A percentile compares a stretch with the other conserved stretches of the same genome.
Conservation (phyloP, 495 filamentous ascomycete species). For the Cairneyella variabilis region DNA sequence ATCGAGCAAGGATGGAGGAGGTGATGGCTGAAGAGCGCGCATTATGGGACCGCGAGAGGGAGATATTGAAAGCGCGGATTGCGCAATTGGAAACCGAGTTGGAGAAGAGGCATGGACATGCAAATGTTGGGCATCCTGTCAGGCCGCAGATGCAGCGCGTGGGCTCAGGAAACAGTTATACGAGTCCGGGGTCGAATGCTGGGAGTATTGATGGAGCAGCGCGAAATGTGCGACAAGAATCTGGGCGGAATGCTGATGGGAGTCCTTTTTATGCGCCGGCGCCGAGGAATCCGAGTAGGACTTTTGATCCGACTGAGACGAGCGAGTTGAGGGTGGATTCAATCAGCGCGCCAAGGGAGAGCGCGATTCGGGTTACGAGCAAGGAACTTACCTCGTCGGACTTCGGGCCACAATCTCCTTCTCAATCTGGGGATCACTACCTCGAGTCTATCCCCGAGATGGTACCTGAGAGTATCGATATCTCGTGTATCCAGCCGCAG, state of each 20-base stretch:
- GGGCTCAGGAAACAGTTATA: background rate
- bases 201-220: constrained; percentile 14
- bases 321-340: constrained; percentile 20
- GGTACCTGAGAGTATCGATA: constrained; percentile 23
- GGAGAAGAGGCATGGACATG: constrained; percentile 2
- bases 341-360: constrained; percentile 22
- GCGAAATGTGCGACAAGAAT: constrained; percentile 21
- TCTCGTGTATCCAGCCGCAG: constrained; percentile 25
- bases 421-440: background rate
- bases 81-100: constrained; percentile 18
- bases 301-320: constrained; percentile 15
- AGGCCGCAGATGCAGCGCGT: background rate
- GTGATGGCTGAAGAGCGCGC: constrained; percentile 26
- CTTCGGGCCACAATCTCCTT: constrained; percentile 21
- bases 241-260: constrained; percentile 26
- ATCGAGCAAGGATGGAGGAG: constrained; percentile 22
- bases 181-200: constrained; percentile 9
- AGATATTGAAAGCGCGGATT: constrained; percentile 16
- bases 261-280: constrained; percentile 28
- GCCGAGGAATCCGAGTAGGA: constrained; percentile 24
- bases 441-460: constrained; percentile 9
- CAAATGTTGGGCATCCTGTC: background rate
- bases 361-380: constrained; percentile 22
- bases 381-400: constrained; percentile 25
- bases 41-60: constrained; percentile 26